phyloP scores from a whole-genome alignment of 2,329 filamentous ascomycete genomes.

The Coniella lustricola region DNA sequence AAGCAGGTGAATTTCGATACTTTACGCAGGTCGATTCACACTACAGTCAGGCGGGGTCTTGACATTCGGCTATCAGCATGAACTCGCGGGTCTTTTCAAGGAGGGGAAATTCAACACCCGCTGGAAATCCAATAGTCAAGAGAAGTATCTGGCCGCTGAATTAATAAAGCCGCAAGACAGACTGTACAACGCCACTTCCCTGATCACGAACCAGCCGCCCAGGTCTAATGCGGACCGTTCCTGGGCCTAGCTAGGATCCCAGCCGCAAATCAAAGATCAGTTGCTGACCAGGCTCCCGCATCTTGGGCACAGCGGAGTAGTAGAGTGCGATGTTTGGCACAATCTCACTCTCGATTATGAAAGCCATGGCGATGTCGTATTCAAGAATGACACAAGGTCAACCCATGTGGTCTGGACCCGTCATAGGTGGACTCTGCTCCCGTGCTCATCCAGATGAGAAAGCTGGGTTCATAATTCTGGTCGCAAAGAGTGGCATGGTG shows the following conservation, averaged over 20 bases:
- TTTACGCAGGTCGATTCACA: background rate
- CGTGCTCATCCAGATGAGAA: background rate
- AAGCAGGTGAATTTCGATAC: slow-evolving; percentile 1
- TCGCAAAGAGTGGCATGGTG: slow-evolving; percentile 1
- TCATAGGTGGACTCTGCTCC: background rate
- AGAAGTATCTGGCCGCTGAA: background rate
- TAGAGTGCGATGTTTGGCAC: background rate
- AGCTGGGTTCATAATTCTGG: slow-evolving; percentile 5
- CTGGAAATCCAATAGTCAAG: background rate
- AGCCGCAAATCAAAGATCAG: too few relatives aligned
- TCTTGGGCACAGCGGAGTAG: background rate
- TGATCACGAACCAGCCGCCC: slow-evolving; percentile 9
- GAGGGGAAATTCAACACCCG: too few relatives aligned
- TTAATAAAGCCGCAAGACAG: background rate
- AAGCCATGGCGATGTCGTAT: background rate
- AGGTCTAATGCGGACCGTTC: slow-evolving; percentile 12
- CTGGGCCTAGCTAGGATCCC: background rate
- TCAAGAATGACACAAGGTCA: background rate
- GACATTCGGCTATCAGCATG: slow-evolving; percentile 11
- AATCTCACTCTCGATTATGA: background rate
- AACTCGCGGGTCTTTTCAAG: slow-evolving; percentile 5
- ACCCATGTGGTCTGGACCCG: background rate
- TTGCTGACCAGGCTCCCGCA: background rate
- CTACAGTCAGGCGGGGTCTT: background rate
- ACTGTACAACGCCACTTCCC: background rate